Base-by-base conservation (phyloP, 78 protist species). In the Dictyostelium purpureum region DNA sequence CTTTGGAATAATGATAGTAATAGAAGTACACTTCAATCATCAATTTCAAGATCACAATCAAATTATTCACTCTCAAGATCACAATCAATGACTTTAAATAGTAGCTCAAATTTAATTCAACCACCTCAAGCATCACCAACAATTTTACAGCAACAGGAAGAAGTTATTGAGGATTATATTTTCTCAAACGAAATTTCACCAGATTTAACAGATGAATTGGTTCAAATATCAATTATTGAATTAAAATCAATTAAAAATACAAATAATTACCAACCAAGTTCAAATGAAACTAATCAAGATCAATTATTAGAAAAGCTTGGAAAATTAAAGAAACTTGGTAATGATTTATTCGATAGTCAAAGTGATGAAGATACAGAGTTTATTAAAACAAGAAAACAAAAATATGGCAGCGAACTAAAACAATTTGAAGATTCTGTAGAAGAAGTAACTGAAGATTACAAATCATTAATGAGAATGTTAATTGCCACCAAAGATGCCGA, bases 361-460 rank as follows among this genome's bases (percentile, higher is more conserved):
- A 42, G 21, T 28, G 31, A 63, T 5, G 54, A 35, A 38, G 54
- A 67, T 18, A 40, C 12, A 37, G 33, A 28, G 28, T 28, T 21
- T 45, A 38, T 35, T 73, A 24, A 31, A 33, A 37, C 71, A 14
- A 38, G 79, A 45, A 75, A 75, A 21, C 11, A 12, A 19, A 75
- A 75, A 75, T 75, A 28, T n/a, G 31, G 26, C 18, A 28, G 16
- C 24, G 85, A 63, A 2, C 40, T 77, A 26, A 57, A 24, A 35
- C 37, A 57, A 16, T 57, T 57, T 42, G 28, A 57, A 57, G 74
- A 77, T 1, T 57, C 49, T 18, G 19, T 49, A 14, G 73, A 28
- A 9, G 92, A 85, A 21, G 14, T 85, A 38, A n/a, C 49, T 9
- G 75, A 73, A 4, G 92, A 85, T 28, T 73, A 38, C 28, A 49